A percentile compares a stretch with the other conserved stretches of the same genome.
Evolutionary conservation across 345 rosid genomes (phyloP).

Genomic region (Trapa bicornis): DNA sequence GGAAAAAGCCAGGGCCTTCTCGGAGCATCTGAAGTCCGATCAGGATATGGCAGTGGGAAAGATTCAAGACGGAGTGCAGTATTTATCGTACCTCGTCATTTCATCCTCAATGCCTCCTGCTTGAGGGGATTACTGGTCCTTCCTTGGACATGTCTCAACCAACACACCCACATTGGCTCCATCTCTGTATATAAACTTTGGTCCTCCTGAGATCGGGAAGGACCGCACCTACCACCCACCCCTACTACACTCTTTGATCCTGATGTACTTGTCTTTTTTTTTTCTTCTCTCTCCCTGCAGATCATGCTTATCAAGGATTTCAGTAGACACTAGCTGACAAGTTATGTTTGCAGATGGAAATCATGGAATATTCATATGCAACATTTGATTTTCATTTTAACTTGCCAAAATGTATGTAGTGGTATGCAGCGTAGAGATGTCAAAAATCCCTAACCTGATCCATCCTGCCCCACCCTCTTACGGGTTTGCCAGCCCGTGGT

Average conservation of each 20-base stretch:
- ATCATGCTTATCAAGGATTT: neutral
- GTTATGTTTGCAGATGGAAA: neutral
- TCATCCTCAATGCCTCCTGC: conserved; percentile 63
- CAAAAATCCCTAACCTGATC: no score
- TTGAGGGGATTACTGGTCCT: conserved; percentile 12
- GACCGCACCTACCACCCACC: neutral
- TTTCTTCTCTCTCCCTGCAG: neutral
- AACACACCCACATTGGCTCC: conserved; percentile 8
- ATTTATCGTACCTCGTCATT: conserved; percentile 52
- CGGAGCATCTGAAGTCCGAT: conserved; percentile 46
- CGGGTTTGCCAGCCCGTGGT: no score
- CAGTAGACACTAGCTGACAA: neutral
- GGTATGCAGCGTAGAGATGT: no score
- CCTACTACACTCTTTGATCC: neutral
- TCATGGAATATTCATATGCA: neutral
- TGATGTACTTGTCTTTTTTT: neutral
- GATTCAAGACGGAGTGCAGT: conserved; percentile 74
- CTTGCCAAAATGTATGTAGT: no score
- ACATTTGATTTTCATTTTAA: neutral
- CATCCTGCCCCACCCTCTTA: no score
- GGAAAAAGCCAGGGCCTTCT: conserved; percentile 53
- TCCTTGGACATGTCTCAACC: neutral
- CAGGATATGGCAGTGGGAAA: conserved; percentile 44
- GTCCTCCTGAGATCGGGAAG: conserved; percentile 1
- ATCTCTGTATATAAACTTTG: conserved; percentile 2